Evolutionary conservation across 768 basidiomycete species (phyloP).

Genomic region (Boletus tomentosulus): DNA sequence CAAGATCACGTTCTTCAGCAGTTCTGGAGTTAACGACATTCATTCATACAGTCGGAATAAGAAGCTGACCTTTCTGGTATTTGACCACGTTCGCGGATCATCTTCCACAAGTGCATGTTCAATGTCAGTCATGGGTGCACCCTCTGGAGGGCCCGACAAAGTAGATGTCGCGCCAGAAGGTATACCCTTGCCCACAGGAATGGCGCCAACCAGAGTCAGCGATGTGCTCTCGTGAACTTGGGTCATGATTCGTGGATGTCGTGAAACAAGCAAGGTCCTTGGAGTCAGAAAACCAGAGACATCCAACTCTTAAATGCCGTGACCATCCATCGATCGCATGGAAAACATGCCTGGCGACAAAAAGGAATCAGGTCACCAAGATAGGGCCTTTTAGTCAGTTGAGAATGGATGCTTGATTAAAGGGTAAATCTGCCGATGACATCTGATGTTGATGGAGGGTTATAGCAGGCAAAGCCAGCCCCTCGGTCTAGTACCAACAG

Average conservation of each 20-base stretch:
- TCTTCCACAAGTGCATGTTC: conserved; percentile 46
- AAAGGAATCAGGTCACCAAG: background rate
- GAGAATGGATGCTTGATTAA: background rate
- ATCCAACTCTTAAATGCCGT: conserved; percentile 5
- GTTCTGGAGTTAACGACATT: background rate
- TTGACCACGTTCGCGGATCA: conserved; percentile 62
- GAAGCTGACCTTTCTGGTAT: conserved; percentile 46
- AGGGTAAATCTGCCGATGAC: conserved; percentile 6
- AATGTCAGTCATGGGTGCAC: conserved; percentile 26
- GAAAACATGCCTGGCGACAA: background rate
- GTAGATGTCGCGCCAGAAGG: background rate
- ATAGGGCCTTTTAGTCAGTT: background rate
- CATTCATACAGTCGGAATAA: too few relatives aligned
- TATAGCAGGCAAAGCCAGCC: background rate
- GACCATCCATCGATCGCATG: background rate
- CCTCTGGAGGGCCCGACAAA: background rate
- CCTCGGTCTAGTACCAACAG: background rate
- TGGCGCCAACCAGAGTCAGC: background rate
- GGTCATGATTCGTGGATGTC: conserved; percentile 5
- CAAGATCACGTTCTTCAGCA: conserved; percentile 16
- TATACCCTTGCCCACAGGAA: background rate
- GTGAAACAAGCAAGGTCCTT: background rate
- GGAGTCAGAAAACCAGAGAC: background rate
- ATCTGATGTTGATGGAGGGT: background rate
- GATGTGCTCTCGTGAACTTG: background rate